Percentiles rank a stretch among this genome's conserved stretches.
These are phyloP conservation scores for Pseudogymnoascus sp. DNA, from an alignment of 2,329 filamentous ascomycete genomes.

Conservation along the genomic window DNA sequence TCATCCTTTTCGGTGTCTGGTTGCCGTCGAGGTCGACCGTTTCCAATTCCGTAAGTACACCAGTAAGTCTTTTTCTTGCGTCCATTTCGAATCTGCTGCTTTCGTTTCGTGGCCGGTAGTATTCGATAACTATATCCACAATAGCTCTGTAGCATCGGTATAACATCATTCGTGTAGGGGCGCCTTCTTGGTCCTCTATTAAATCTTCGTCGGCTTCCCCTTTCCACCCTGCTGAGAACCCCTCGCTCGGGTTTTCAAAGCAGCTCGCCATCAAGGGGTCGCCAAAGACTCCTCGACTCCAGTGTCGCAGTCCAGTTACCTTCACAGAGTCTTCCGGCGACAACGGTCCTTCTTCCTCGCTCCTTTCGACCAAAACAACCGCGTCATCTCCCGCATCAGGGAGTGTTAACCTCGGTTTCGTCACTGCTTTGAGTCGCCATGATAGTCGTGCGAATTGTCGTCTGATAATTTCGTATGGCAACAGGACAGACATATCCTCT, in stretches of 20 bases:
- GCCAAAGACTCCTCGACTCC: slow-evolving; percentile 52
- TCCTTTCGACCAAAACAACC: slow-evolving; percentile 40
- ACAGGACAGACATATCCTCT: slow-evolving; percentile 50
- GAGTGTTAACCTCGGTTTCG: slow-evolving; percentile 44
- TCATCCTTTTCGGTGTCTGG: slow-evolving; percentile 20
- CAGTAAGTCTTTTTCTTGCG: slow-evolving; percentile 44
- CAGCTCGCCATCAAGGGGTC: slow-evolving; percentile 48
- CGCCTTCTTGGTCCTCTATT: slow-evolving; percentile 39
- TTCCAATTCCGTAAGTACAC: slow-evolving; percentile 40
- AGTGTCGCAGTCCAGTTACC: slow-evolving; percentile 48
- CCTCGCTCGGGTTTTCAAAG: slow-evolving; percentile 39
- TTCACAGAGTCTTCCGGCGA: slow-evolving; percentile 22
- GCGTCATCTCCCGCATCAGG: slow-evolving; percentile 44
- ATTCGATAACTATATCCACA: slow-evolving; percentile 45
- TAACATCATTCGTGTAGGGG: slow-evolving; percentile 42
- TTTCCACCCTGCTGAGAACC: slow-evolving; percentile 41
- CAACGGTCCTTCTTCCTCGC: slow-evolving; percentile 12
- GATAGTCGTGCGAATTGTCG: slow-evolving; percentile 43
- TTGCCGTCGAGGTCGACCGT: slow-evolving; percentile 22
- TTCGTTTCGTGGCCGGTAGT: slow-evolving; percentile 44
- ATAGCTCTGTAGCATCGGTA: slow-evolving; percentile 53
- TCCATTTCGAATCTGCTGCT: slow-evolving; percentile 45
- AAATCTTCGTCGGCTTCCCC: slow-evolving; percentile 23
- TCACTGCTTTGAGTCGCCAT: slow-evolving; percentile 45
- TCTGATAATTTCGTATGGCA: slow-evolving; percentile 50